Percentiles rank a stretch among this genome's conserved stretches.
Conservation (phyloP, 2,329 filamentous ascomycete species). For the Pezicula neosporulosa region DNA sequence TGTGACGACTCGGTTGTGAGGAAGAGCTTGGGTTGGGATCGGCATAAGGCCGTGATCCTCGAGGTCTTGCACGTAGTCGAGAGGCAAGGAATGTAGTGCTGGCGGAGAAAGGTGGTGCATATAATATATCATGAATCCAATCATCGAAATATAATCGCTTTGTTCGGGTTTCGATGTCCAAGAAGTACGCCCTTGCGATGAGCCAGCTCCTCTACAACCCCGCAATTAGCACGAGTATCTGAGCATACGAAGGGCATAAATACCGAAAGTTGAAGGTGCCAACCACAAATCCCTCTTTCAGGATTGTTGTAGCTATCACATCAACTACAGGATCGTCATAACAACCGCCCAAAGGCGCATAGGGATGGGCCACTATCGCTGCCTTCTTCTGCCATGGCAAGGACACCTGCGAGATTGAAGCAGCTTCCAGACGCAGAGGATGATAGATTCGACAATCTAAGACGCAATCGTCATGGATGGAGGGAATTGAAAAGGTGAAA, state of each 20-base stretch:
- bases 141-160: constrained; percentile 77
- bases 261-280: constrained; percentile 92
- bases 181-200: constrained; percentile 73
- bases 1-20: constrained; percentile 4
- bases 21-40: constrained; percentile 20
- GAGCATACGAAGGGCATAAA: not conserved
- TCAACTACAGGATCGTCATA: constrained; percentile 80
- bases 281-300: constrained; percentile 71
- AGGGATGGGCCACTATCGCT: constrained; percentile 82
- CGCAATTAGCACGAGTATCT: constrained; percentile 9
- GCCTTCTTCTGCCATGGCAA: constrained; percentile 38
- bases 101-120: constrained; percentile 43
- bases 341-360: constrained; percentile 80
- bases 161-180: constrained; percentile 84
- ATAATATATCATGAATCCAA: constrained; percentile 78
- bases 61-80: constrained; percentile 10
- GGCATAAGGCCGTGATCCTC: constrained; percentile 17
- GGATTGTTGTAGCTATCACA: constrained; percentile 52
- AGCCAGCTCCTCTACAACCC: constrained; percentile 64
- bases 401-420: constrained; percentile 12
- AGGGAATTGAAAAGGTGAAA: constrained; percentile 75
- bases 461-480: constrained; percentile 70
- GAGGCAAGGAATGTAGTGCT: not conserved
- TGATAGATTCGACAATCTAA: constrained; percentile 86
- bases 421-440: constrained; percentile 42